Base-by-base conservation (phyloP, 768 basidiomycete species). In the Hydnum rufescens region DNA sequence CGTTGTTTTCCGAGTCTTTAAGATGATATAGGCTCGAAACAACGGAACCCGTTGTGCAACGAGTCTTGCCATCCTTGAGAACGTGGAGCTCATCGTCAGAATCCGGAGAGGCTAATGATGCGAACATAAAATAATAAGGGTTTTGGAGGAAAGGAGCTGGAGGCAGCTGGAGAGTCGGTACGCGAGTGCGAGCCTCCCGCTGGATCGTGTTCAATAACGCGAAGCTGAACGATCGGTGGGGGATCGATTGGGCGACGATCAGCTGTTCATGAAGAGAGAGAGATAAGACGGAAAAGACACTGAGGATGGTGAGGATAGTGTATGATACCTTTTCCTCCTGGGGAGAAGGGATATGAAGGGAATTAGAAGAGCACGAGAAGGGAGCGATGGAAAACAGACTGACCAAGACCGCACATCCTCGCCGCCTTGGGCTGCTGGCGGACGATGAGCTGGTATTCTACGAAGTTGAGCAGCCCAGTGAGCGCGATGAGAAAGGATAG, bases 171-270 rank as follows among this genome's bases (percentile, higher is more conserved):
- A 31, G 53, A 13, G 54, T 44, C 34, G n/a, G n/a, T n/a, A n/a
- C 13, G 57, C 53, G 31, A 51, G 57, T 52, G 32, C 44, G 46
- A 29, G 39, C 46, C 28, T 42, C 46, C 54, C 23, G 55, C 32
- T 53, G 44, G 44, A 26, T 47, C n/a, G n/a, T n/a, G 26, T 66
- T 89, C 82, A 59, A 86, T 71, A 52, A 95, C 85, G 52, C 82
- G 78, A 4, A 96, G 77, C 64, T 93, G 88, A n/a, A 96, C 79
- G 67, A 96, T 90, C 18, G 92, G 90, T 1, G 90, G 89, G 0
- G 92, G 92, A 70, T 96, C 90, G 62, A 96, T 89, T 2, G 92
- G 90, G 32, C 90, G 74, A n/a, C 90, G 75, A 72, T 93, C 92
- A 52, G 87, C 89, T 83, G 67, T 50, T 23, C 19, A 32, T 30